Evolutionary conservation across 129 eudicot genomes (phyloP), one percentile per base, ranked within the genome.

Genomic region (Scalesia atractyloides): DNA sequence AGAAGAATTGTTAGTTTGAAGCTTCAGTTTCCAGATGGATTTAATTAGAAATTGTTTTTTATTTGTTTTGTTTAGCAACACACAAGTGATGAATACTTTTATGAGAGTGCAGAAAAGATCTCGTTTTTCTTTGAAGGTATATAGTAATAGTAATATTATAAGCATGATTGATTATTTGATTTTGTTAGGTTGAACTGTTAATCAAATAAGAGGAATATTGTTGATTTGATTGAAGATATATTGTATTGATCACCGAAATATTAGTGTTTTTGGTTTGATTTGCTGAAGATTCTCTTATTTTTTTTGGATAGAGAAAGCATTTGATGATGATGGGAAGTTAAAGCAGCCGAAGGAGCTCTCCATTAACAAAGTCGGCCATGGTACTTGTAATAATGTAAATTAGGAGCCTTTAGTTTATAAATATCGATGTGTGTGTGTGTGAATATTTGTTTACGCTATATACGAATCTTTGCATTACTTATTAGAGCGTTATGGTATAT

Each of bases 281-380:
- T 59, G 69, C 63, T 76, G 64, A 75, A 66, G 24, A 2, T 49
- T 78, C 54, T 48, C 10, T 54, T 54, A 47, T 30, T 18, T 30
- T 18, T 30, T 69, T 80, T 50, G 15, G 15, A 56, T 83, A 91
- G 99, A 95, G 77, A 95, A 91, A 91, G 99, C 99, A 47, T 95
- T 91, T 82, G 97, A 86, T 59, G 95, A 88, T 17, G 96, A 85
- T 63, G 97, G 99, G 8, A 86, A 85, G 58, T 79, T 95, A 73
- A 95, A 86, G 85, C 99, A 95, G 73, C 88, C 99, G 22, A 95
- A 95, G 76, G 73, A 95, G 76, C 83, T 95, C 61, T 95, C 99
- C 9, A 95, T 95, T 57, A 95, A 95, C 80, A 95, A 95, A 91
- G 99, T 95, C 76, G 99, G 99, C 56, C 99, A 95, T 86, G 99